These are phyloP conservation scores for Penicillium sp. DNA, from an alignment of 2,329 filamentous ascomycete genomes.

Conservation along the genomic window DNA sequence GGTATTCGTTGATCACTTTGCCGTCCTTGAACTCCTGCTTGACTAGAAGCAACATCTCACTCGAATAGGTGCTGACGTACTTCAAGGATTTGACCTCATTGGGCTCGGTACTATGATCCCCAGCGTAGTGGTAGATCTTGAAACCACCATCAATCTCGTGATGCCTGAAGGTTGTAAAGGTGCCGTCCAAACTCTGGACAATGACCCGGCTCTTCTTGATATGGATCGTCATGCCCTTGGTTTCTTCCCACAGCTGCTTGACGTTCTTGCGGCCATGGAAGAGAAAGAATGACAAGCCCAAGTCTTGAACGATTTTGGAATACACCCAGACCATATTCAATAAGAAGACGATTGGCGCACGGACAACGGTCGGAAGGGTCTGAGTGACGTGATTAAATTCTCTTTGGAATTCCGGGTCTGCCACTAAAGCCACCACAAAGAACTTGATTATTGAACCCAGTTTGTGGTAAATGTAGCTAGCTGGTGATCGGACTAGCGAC, in stretches of 20 bases:
- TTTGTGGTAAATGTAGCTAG: constrained; percentile 44
- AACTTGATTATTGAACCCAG: constrained; percentile 48
- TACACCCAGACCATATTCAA: constrained; percentile 52
- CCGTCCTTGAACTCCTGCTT: constrained; percentile 48
- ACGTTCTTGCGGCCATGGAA: constrained; percentile 51
- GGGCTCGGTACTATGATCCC: constrained; percentile 47
- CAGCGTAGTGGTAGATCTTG: constrained; percentile 42
- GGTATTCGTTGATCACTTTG: constrained; percentile 45
- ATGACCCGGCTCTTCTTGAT: constrained; percentile 48
- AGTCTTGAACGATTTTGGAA: constrained; percentile 44
- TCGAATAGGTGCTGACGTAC: constrained; percentile 49
- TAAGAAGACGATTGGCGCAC: constrained; percentile 39
- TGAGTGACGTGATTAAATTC: constrained; percentile 49
- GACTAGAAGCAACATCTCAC: constrained; percentile 45
- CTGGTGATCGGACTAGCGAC: constrained; percentile 31
- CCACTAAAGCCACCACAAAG: constrained; percentile 49
- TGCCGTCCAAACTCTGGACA: constrained; percentile 49
- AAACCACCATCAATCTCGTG: constrained; percentile 36
- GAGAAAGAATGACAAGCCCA: constrained; percentile 47
- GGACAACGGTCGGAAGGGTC: constrained; percentile 34
- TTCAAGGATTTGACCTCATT: constrained; percentile 41
- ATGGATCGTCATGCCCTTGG: constrained; percentile 49
- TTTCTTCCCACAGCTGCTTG: constrained; percentile 47
- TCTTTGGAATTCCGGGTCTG: constrained; percentile 52
- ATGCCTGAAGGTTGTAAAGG: constrained; percentile 51